Evolutionary conservation across 2,329 filamentous ascomycete genomes (phyloP), one percentile per base, ranked within the genome.

Genomic region (Claviceps sp.): DNA sequence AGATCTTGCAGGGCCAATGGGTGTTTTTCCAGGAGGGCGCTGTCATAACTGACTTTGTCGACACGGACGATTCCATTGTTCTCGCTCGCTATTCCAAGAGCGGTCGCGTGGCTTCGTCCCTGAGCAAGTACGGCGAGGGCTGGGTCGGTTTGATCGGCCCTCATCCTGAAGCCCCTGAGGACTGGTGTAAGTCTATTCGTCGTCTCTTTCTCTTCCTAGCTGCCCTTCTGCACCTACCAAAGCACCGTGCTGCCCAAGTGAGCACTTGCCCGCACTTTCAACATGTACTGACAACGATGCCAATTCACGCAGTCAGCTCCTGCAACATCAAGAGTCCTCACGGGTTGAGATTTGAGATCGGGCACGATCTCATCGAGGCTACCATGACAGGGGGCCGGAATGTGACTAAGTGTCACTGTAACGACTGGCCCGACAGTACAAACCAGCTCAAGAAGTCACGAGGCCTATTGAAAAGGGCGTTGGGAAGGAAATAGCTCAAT

Each of bases 21-120:
- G n/a, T 61, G 6, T 63, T 58, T 34, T 63, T 62, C 45, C 61
- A 63, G 44, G 61, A 63, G 34, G 60, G 61, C 11, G 56, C 56
- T 1, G 44, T 55, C 7, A 55, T 62, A n/a, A 56, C 50, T 14
- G 56, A 58, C 10, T n/a, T 60, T 6, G 26, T 50, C 13, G 51
- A 52, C n/a, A 54, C 54, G 17, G 47, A 55, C 13, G 48, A 44
- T 34, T 44, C 19, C 17, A 48, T 55, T 10, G 55, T 62, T 3
- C 39, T 63, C 17, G 60, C 52, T 2, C 52, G 54, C 2, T 63
- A 63, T 46, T 62, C 60, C 2, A 54, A 44, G 43, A 58, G 56
- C 13, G 57, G 56, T 1, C 48, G 60, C 49, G 58, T 62, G 2
- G 60, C 60, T 13, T 59, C 60, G 2, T 58, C 57, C 3, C 47